Evolutionary conservation across 306 rosid species (phyloP).

Genomic region (Dicorynia guianensis): DNA sequence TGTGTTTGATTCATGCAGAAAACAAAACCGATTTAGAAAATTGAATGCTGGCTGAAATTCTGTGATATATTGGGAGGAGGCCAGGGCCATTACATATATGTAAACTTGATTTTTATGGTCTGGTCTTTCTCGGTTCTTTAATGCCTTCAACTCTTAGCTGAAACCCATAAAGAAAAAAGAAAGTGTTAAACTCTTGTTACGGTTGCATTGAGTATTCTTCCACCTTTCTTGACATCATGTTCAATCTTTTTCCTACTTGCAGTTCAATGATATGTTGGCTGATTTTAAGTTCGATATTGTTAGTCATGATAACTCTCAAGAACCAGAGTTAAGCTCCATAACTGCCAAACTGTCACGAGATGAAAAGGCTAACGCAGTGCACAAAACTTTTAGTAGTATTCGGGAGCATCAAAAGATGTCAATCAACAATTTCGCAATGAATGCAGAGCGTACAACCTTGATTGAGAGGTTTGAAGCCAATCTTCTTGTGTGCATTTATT

Average conservation of each 20-base stretch:
- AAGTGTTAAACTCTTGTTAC: conserved; percentile 3
- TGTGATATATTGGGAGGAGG: not conserved
- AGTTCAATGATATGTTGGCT: conserved; percentile 63
- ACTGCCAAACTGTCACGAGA: conserved; percentile 36
- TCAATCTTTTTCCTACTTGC: conserved; percentile 26
- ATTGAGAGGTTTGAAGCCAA: conserved; percentile 57
- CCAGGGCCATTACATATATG: not conserved
- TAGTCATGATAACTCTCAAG: conserved; percentile 54
- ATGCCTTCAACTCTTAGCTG: not conserved
- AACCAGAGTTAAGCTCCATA: conserved; percentile 44
- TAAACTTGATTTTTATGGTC: not conserved
- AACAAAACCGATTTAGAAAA: too few relatives aligned
- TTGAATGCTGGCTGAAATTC: not conserved
- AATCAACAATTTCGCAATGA: conserved; percentile 43
- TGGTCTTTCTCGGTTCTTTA: not conserved
- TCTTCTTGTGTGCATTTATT: conserved; percentile 23
- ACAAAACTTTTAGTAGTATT: conserved; percentile 43
- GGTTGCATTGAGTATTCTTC: conserved; percentile 4
- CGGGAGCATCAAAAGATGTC: conserved; percentile 50
- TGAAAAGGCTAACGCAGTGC: conserved; percentile 39
- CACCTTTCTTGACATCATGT: conserved; percentile 23
- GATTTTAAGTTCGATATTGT: conserved; percentile 60
- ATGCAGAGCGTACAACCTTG: conserved; percentile 66
- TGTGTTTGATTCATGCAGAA: not conserved
- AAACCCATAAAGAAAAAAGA: not conserved